Percentiles rank a stretch among this genome's conserved stretches.
phyloP scores from a whole-genome alignment of 1,284 basidiomycete species.

The Austropuccinia psidii region DNA sequence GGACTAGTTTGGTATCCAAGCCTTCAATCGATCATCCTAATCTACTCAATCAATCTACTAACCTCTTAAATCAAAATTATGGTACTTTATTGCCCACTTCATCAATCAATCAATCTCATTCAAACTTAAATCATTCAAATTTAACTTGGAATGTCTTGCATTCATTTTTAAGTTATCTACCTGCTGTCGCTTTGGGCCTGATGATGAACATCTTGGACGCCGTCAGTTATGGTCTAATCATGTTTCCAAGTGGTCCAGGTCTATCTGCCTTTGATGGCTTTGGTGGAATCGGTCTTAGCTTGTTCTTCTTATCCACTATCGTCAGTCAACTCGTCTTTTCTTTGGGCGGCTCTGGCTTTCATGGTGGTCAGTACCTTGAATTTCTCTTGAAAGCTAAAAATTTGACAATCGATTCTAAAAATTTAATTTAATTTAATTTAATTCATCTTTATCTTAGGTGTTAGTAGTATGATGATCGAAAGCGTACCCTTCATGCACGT shows the following conservation, averaged over 20 bases:
- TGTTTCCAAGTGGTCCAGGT: conserved; percentile 65
- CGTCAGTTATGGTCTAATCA: conserved; percentile 59
- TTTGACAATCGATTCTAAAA: background rate
- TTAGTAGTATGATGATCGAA: conserved; percentile 99
- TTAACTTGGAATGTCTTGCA: background rate
- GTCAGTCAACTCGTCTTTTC: conserved; percentile 79
- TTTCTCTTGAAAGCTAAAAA: background rate
- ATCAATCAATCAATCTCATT: background rate
- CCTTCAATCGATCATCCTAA: background rate
- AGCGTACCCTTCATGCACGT: conserved; percentile 96
- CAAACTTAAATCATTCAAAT: background rate
- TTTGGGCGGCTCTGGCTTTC: conserved; percentile 76
- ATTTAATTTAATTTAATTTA: background rate
- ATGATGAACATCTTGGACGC: conserved; percentile 90
- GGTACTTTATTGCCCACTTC: too few relatives aligned
- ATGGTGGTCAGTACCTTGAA: conserved; percentile 44
- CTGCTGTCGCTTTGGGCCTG: conserved; percentile 76
- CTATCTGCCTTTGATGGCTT: conserved; percentile 67
- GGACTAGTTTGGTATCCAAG: too few relatives aligned
- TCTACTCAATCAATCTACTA: background rate
- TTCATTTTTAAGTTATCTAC: conserved; percentile 46
- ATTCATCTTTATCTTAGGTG: conserved; percentile 56
- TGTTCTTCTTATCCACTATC: conserved; percentile 51
- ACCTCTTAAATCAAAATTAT: too few relatives aligned
- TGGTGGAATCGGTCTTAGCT: conserved; percentile 70